Conservation (phyloP, 192 early-diverging fungal genomes). For the Podochytrium sp. region DNA sequence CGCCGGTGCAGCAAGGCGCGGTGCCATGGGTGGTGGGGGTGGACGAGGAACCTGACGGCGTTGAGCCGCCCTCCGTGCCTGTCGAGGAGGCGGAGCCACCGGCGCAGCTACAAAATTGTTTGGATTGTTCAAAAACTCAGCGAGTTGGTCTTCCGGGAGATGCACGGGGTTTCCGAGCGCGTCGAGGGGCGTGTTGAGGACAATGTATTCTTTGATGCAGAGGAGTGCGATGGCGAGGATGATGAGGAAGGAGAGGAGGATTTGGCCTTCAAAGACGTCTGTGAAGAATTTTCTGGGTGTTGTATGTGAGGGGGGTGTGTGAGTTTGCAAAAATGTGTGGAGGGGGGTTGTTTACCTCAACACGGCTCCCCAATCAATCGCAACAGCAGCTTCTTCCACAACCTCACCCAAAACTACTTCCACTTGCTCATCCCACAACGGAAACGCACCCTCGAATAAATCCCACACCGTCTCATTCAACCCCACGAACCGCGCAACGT, state of each 20-base stretch:
- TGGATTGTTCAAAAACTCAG: neutral
- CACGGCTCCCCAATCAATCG: too few species aligned
- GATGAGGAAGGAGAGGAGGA: constrained; percentile 75
- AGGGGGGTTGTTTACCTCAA: too few species aligned
- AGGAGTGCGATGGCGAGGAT: constrained; percentile 80
- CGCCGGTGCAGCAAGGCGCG: neutral
- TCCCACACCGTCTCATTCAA: neutral
- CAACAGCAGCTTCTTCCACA: too few species aligned
- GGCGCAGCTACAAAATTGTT: neutral
- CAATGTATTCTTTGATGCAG: constrained; percentile 87
- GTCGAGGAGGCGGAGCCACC: neutral
- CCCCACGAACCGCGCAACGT: neutral
- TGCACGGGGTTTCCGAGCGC: constrained; percentile 42
- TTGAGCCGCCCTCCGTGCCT: neutral
- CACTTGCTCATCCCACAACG: neutral
- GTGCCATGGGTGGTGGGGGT: neutral
- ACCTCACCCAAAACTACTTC: too few species aligned
- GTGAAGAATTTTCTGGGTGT: constrained; percentile 30
- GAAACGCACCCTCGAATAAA: neutral
- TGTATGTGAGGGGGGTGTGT: neutral
- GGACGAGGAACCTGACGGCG: neutral
- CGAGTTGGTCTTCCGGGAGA: constrained; percentile 1
- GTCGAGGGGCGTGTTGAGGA: constrained; percentile 64
- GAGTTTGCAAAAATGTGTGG: too few species aligned
- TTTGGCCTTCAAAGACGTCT: constrained; percentile 81